These are phyloP conservation scores for Castanea sativa DNA, from an alignment of 306 rosid genomes.

Conservation along the genomic window DNA sequence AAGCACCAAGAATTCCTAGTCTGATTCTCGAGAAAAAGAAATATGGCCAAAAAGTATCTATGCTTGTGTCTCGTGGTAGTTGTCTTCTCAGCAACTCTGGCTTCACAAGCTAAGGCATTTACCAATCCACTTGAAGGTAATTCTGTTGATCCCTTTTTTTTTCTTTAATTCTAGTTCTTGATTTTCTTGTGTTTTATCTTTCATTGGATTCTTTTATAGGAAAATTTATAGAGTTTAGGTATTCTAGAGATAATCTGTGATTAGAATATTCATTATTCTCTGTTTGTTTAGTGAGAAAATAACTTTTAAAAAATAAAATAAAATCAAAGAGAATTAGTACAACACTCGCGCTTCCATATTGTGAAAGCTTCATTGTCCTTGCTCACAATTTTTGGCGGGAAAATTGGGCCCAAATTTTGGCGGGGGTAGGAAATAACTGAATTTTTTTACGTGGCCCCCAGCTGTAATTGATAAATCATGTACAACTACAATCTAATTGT, in stretches of 20 bases:
- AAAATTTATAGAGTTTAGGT: not conserved
- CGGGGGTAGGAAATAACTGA: slow-evolving; percentile 9
- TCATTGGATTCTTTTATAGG: not conserved
- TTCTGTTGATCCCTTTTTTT: not conserved
- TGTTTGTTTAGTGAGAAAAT: slow-evolving; percentile 21
- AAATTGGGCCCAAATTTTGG: not conserved
- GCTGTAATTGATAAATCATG: no score
- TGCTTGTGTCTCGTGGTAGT: slow-evolving; percentile 23
- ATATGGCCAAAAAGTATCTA: slow-evolving; percentile 35
- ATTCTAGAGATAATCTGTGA: not conserved
- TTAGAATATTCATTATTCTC: not conserved
- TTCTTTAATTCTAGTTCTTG: not conserved
- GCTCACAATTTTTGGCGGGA: no score
- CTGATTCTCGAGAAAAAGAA: slow-evolving; percentile 9
- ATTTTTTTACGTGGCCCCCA: not conserved
- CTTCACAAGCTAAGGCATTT: slow-evolving; percentile 38
- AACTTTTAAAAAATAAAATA: no score
- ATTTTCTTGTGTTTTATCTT: not conserved
- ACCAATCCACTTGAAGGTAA: slow-evolving; percentile 62
- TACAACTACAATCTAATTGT: no score
- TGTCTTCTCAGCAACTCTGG: slow-evolving; percentile 45
- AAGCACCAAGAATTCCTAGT: slow-evolving; percentile 6
- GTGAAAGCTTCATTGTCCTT: no score
- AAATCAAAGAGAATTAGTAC: no score
- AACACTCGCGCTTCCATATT: no score